These are phyloP conservation scores for Trametes pubescens DNA, from an alignment of 1,284 basidiomycete species.

Conservation along the genomic window DNA sequence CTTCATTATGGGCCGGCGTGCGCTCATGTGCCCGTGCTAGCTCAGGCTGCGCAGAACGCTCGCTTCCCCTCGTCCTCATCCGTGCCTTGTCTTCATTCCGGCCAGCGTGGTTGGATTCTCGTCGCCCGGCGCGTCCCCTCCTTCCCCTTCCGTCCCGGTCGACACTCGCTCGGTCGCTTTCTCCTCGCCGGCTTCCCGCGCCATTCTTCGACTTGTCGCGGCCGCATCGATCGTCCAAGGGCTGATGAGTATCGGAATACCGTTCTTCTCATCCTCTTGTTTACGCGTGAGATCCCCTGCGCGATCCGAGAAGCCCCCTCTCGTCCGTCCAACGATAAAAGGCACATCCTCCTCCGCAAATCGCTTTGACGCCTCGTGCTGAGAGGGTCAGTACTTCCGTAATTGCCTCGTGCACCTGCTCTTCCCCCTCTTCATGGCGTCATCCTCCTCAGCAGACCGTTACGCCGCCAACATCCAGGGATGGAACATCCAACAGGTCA, in stretches of 20 bases:
- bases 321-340: constrained; percentile 41
- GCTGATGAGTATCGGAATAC: constrained; percentile 43
- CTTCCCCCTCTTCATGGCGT: constrained; percentile 45
- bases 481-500: constrained; percentile 44
- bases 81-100: constrained; percentile 21
- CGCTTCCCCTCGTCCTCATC: too few relatives aligned
- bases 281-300: constrained; percentile 42
- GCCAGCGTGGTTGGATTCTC: constrained; percentile 22
- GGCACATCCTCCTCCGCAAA: constrained; percentile 36
- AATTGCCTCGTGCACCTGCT: constrained; percentile 42
- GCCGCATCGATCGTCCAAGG: constrained; percentile 40
- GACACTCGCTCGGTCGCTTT: constrained; percentile 27
- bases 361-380: constrained; percentile 42
- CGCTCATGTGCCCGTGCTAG: constrained; percentile 15
- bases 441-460: constrained; percentile 44
- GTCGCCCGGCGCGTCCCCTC: constrained; percentile 14
- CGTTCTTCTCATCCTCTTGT: constrained; percentile 37
- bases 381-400: constrained; percentile 43
- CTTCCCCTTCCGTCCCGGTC: constrained; percentile 8
- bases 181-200: constrained; percentile 28
- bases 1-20: constrained; percentile 14
- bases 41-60: neutral
- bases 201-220: constrained; percentile 23
- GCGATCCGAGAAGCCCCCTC: constrained; percentile 33
- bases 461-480: constrained; percentile 37